Base-by-base conservation (phyloP, 106 monocot species). In the Vanilla planifolia region DNA sequence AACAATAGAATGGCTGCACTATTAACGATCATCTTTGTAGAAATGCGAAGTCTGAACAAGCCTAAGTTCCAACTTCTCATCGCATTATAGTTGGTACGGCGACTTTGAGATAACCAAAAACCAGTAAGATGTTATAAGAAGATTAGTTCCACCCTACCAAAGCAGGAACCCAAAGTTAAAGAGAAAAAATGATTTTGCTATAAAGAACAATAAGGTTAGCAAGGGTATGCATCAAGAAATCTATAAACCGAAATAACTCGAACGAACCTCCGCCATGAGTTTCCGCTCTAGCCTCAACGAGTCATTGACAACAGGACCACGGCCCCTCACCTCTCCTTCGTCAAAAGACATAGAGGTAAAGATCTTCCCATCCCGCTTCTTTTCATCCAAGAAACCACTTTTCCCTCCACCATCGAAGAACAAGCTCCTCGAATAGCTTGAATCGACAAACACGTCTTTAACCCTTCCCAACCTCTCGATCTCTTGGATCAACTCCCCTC, bases 341-440 rank as follows among this genome's bases (percentile, higher is more conserved):
- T 80, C 85, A 60, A 82, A 88, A 0, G 98, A 99, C 79, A 88
- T 80, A 13, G 71, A 67, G 3, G 92, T 85, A 39, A 92, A 92
- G 6, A 74, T 55, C 73, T 99, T 99, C 51, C 98, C 98, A 6
- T 71, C 76, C 14, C 77, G 73, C 69, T 85, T 82, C 70, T 61
- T 57, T 20, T 22, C 59, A 39, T 59, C 70, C 17, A 28, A 23
- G 55, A 43, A 50, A 28, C 56, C 78, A 51, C 59, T 59, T 33
- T 53, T 45, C n/a, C 37, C 53, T 33, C 48, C 55, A 13, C 48
- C 68, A 48, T 82, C 66, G 43, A 40, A 65, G 46, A 80, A 82
- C 70, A 99, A 74, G n/a, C 75, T 74, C 60, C 98, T 64, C 43
- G 70, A 64, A 44, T 76, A 82, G 51, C 75, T 85, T 11, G 75